Evolutionary conservation across 208 protist genomes (phyloP), one percentile per base, ranked within the genome.

Genomic region (Wallacemonas collosoma): DNA sequence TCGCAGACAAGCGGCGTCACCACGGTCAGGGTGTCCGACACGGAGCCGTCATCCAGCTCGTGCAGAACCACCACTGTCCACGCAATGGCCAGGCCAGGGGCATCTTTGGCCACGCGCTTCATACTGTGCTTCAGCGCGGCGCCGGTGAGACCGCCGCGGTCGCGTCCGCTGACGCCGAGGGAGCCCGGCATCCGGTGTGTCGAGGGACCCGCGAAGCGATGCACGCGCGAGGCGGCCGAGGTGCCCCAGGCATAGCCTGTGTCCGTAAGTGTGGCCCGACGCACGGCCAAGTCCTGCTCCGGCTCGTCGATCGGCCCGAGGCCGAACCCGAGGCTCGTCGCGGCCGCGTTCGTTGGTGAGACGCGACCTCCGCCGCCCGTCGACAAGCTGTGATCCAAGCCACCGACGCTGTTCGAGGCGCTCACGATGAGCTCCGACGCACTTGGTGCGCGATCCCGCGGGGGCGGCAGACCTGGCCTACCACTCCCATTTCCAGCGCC

Each of bases 1-100:
- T 91, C 82, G 64, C 86, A 87, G 36, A 91, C 80, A 8, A 91
- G 80, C 35, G 82, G 86, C 4, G 77, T 73, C 14, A 85, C 63
- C n/a, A 86, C 75, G 8, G 80, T 73, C 2, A 90, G n/a, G 48
- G 70, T 63, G 47, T 73, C 72, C 36, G 72, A 48, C 45, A 12
- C 48, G 45, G 48, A 26, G 41, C 60, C 64, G n/a, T 53, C 77
- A 5, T 38, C 26, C 35, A 15, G 36, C 41, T 64, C 55, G 41
- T 76, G 70, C 14, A 72, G 53, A 56, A 71, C 79, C 17, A 87
- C 64, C 11, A 86, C 53, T 35, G 78, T 68, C 82, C 87, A 92
- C 58, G 83, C 72, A 54, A 93, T 54, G 72, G 82, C 82, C 47
- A 93, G 71, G 14, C 85, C 87, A 4, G 78, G 73, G 2, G 81